Evolutionary conservation across 805 yeast species (phyloP).

Genomic region (Candida odintsovae): DNA sequence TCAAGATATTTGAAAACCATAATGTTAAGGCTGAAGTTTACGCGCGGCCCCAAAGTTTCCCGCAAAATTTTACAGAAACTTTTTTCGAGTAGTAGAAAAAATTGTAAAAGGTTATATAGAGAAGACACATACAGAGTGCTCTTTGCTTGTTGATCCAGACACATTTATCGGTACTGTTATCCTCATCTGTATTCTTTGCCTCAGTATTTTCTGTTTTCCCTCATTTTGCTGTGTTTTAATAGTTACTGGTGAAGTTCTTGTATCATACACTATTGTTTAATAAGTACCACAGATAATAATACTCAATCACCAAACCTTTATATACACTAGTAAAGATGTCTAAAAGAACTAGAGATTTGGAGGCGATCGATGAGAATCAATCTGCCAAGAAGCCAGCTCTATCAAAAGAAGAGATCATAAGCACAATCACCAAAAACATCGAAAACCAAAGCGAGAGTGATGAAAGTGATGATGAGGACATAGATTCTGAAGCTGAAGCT

Average conservation of each 20-base stretch:
- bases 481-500: conserved; percentile 20
- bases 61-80: background rate
- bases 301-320: background rate
- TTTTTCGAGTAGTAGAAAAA: background rate
- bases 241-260: background rate
- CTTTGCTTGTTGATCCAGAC: background rate
- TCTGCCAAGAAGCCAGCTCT: conserved; percentile 16
- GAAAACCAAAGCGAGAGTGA: conserved; percentile 8
- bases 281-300: background rate
- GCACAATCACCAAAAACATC: conserved; percentile 8
- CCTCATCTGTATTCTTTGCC: background rate
- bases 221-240: background rate
- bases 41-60: background rate
- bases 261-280: background rate
- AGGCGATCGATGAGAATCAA: conserved; percentile 8
- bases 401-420: conserved; percentile 18
- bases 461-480: conserved; percentile 7
- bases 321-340: background rate
- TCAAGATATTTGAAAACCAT: background rate
- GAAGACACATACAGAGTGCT: background rate
- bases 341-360: conserved; percentile 12
- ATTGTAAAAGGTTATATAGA: background rate
- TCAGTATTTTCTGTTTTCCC: background rate
- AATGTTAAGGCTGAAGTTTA: background rate
- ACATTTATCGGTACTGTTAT: background rate